Evolutionary conservation across 495 filamentous ascomycete species (phyloP).

Genomic region (Podospora pseudopauciseta): DNA sequence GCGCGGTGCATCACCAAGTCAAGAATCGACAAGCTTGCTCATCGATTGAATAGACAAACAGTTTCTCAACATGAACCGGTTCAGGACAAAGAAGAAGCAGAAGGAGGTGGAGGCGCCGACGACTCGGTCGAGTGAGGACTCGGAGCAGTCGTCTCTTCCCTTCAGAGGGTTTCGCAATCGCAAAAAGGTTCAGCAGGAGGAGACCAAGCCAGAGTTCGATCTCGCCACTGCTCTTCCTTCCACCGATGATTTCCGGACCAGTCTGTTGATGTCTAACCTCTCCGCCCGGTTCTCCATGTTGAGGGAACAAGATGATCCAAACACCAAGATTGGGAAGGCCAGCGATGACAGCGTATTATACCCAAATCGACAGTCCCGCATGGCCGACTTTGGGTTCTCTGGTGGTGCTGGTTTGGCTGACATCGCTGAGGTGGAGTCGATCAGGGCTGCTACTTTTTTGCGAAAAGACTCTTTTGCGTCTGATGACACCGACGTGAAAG

Average conservation of each 20-base stretch:
- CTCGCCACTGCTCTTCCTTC: slow-evolving; percentile 71
- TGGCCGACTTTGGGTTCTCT: slow-evolving; percentile 53
- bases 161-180: slow-evolving; percentile 56
- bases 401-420: slow-evolving; percentile 61
- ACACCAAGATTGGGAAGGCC: slow-evolving; percentile 81
- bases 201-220: slow-evolving; percentile 65
- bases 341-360: slow-evolving; percentile 90
- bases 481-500: slow-evolving; percentile 59
- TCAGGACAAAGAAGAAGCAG: slow-evolving; percentile 66
- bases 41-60: neutral
- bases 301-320: slow-evolving; percentile 86
- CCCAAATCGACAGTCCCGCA: slow-evolving; percentile 71
- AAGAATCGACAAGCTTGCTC: neutral
- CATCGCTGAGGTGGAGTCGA: slow-evolving; percentile 84
- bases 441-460: slow-evolving; percentile 56
- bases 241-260: slow-evolving; percentile 91
- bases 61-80: slow-evolving; percentile 60
- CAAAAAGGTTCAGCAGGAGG: slow-evolving; percentile 55
- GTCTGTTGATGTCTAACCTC: slow-evolving; percentile 89
- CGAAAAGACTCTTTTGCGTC: slow-evolving; percentile 53
- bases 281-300: slow-evolving; percentile 97
- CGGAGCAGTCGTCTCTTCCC: slow-evolving; percentile 42
- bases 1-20: neutral
- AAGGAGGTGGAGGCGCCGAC: slow-evolving; percentile 52
- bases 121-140: slow-evolving; percentile 48